Evolutionary conservation across 176 grass and related monocot species (phyloP), one percentile per base, ranked within the genome.

Genomic region (Melocanna baccifera): DNA sequence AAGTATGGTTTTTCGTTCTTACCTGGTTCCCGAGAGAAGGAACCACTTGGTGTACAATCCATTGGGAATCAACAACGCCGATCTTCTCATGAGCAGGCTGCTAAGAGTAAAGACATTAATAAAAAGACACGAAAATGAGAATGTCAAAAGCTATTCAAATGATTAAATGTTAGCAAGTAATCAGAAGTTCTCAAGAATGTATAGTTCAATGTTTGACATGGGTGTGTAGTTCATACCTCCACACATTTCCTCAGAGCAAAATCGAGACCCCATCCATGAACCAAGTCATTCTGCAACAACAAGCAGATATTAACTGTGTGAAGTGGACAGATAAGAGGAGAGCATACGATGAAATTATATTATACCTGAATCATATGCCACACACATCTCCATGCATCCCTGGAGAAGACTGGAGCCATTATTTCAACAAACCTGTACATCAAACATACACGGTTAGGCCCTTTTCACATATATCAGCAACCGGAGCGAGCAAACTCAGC

Each of bases 301-400:
- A 12, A 72, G 25, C 6, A 80, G 68, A 81, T 39, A 23, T 58
- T 22, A 76, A 52, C 5, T 66, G 78, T 29, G 18, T 20, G 42
- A 70, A 64, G 6, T 52, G 28, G 34, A 2, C 8, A 32, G 4
- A 13, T 22, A 81, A 25, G 41, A 46, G 23, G 6, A 87, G 22
- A 78, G 22, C 13, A 58, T 43, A 45, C 22, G 45, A 13, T 23
- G 47, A 71, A 71, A 71, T 7, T 18, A 76, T 81, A 57, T 15
- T 16, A 68, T 50, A 89, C 95, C 92, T 97, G 95, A 89, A 97
- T 97, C 95, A 97, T 92, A 91, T 97, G 92, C 92, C 95, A 97
- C 14, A 92, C 88, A 74, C 95, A 97, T 81, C 95, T 87, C 95
- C 95, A 97, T 55, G 95, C 90, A 87, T 97, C 88, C 89, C 88